phyloP scores from a whole-genome alignment of 1,284 basidiomycete species.

The Meripilus lineatus region DNA sequence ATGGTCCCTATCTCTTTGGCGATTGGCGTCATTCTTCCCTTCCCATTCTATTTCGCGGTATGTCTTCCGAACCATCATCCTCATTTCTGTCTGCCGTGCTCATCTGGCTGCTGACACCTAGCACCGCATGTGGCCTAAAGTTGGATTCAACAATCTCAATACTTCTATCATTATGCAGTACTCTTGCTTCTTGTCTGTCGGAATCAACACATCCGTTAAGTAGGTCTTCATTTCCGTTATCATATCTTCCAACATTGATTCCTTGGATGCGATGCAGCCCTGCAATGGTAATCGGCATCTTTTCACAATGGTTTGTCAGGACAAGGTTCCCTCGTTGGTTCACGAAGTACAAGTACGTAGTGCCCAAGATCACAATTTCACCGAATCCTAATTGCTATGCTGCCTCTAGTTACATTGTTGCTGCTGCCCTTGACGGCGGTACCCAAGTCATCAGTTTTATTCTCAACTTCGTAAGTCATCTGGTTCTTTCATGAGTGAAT shows the following conservation, averaged over 20 bases:
- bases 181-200: conserved; percentile 16
- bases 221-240: conserved; percentile 21
- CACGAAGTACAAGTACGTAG: conserved; percentile 56
- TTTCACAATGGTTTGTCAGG: conserved; percentile 52
- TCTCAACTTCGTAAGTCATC: conserved; percentile 25
- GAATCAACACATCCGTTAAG: conserved; percentile 47
- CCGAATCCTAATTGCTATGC: background rate
- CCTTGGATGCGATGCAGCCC: conserved; percentile 17
- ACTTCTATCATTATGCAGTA: conserved; percentile 37
- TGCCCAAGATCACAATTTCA: background rate
- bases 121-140: conserved; percentile 43
- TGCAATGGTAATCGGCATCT: conserved; percentile 45
- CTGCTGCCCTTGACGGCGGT: conserved; percentile 26
- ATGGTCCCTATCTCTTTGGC: conserved; percentile 50
- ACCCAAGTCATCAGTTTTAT: conserved; percentile 30
- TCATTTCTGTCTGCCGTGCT: background rate
- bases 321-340: conserved; percentile 43
- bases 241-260: conserved; percentile 11
- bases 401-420: conserved; percentile 27
- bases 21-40: conserved; percentile 45
- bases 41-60: conserved; percentile 42
- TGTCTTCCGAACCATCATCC: conserved; percentile 1
- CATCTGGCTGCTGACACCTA: conserved; percentile 23
- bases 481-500: background rate
- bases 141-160: conserved; percentile 41